A percentile compares a stretch with the other conserved stretches of the same genome.
These are phyloP conservation scores for Hymenoscyphus fructigenus DNA, from an alignment of 2,329 filamentous ascomycete genomes.

Conservation along the genomic window DNA sequence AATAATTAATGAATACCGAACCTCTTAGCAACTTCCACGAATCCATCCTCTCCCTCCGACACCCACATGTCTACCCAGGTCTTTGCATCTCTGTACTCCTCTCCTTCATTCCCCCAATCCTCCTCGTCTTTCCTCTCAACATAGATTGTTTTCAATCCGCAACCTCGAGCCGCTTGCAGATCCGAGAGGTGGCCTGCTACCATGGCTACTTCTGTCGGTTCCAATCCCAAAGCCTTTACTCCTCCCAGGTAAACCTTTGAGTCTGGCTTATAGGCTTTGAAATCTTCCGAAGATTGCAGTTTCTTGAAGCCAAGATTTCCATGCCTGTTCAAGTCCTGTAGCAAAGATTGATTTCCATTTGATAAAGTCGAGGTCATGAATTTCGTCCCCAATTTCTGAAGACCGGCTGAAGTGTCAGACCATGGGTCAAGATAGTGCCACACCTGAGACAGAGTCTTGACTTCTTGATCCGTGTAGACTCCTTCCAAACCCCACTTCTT, in stretches of 20 bases:
- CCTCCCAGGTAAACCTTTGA: conserved; percentile 68
- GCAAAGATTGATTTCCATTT: conserved; percentile 70
- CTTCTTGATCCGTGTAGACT: conserved; percentile 62
- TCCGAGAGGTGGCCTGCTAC: conserved; percentile 75
- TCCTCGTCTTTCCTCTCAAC: conserved; percentile 70
- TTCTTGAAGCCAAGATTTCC: conserved; percentile 61
- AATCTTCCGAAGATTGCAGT: conserved; percentile 67
- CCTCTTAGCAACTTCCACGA: conserved; percentile 50
- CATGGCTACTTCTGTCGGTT: conserved; percentile 66
- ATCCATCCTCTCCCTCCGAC: conserved; percentile 47
- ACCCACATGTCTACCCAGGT: conserved; percentile 67
- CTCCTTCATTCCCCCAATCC: conserved; percentile 51
- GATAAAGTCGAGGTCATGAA: conserved; percentile 67
- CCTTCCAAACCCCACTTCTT: conserved; percentile 52
- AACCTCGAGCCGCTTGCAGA: conserved; percentile 61
- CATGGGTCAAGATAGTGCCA: conserved; percentile 76
- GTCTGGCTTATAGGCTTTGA: conserved; percentile 73
- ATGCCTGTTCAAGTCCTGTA: conserved; percentile 61
- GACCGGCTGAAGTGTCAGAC: conserved; percentile 59
- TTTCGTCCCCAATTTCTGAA: conserved; percentile 51
- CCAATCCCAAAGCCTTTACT: conserved; percentile 51
- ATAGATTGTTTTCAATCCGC: conserved; percentile 70
- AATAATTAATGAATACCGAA: conserved; percentile 39
- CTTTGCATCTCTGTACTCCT: conserved; percentile 51
- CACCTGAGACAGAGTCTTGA: conserved; percentile 61